These are phyloP conservation scores for Cucumis variabilis DNA, from an alignment of 331 rosid genomes.

Conservation along the genomic window DNA sequence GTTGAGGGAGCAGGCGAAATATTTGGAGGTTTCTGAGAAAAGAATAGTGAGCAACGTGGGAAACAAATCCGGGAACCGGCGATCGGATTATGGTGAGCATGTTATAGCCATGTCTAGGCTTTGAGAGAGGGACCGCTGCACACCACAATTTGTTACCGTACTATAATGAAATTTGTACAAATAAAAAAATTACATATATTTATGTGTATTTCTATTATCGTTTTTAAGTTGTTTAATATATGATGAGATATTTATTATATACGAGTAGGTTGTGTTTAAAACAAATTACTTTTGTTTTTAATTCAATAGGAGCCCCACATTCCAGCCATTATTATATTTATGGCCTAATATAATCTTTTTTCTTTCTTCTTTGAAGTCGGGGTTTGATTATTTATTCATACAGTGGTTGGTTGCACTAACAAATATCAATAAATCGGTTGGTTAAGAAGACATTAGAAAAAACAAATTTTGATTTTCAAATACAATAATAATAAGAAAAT, in stretches of 20 bases:
- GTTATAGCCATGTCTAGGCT: conserved; percentile 65
- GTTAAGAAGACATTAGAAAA: too few species aligned
- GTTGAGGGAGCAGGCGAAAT: conserved; percentile 61
- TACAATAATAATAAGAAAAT: too few species aligned
- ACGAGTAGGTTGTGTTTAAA: neutral
- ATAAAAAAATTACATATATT: neutral
- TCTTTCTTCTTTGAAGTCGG: too few species aligned
- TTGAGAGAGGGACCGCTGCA: conserved; percentile 31
- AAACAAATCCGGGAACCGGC: neutral
- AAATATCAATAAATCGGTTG: too few species aligned
- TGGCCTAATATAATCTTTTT: too few species aligned
- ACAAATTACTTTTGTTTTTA: neutral
- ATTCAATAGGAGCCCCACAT: too few species aligned
- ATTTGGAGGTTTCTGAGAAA: conserved; percentile 34
- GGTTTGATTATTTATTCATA: too few species aligned
- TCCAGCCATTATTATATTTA: too few species aligned
- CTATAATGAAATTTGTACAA: neutral
- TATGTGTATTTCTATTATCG: too few species aligned
- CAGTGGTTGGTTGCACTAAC: too few species aligned
- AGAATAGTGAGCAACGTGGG: neutral
- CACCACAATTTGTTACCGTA: neutral
- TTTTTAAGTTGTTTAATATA: too few species aligned
- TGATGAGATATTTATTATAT: neutral
- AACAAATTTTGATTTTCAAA: too few species aligned
- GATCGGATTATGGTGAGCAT: conserved; percentile 33